Evolutionary conservation across 768 basidiomycete genomes (phyloP).

Genomic region (Boletus sp.): DNA sequence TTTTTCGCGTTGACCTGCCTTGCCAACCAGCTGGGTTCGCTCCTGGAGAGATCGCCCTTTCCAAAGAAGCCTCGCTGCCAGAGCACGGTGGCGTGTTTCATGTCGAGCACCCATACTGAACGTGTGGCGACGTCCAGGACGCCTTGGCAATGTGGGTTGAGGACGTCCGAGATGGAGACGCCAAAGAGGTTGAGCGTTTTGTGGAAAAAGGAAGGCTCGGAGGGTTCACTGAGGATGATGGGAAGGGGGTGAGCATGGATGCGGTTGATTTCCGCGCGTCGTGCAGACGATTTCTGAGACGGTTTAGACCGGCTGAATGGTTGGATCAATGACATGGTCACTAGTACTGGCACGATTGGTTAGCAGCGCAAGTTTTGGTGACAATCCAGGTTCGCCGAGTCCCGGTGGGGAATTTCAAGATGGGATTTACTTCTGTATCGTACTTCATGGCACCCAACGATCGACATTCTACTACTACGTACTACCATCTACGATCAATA

Average conservation of each 20-base stretch:
- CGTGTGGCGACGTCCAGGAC: conserved; percentile 74
- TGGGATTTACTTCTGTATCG: background rate
- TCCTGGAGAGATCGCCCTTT: conserved; percentile 91
- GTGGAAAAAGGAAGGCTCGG: conserved; percentile 40
- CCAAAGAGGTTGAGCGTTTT: conserved; percentile 56
- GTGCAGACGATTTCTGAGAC: conserved; percentile 49
- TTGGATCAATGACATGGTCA: conserved; percentile 49
- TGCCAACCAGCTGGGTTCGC: conserved; percentile 92
- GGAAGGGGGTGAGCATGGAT: conserved; percentile 77
- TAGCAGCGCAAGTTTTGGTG: no score
- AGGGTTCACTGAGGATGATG: conserved; percentile 42
- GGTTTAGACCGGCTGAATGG: conserved; percentile 39
- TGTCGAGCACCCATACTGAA: conserved; percentile 82
- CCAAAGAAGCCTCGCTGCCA: conserved; percentile 97
- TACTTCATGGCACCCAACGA: no score
- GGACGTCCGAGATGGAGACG: conserved; percentile 53
- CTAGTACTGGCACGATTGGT: background rate
- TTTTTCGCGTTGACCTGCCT: conserved; percentile 65
- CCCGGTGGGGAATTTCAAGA: background rate
- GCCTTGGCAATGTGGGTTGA: conserved; percentile 76
- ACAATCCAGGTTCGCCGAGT: background rate
- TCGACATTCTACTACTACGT: background rate
- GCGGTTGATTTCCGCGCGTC: conserved; percentile 61
- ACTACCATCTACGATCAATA: background rate
- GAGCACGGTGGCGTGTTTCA: conserved; percentile 61